Evolutionary conservation across 768 basidiomycete genomes (phyloP).

Genomic region (Suillus weaverae): DNA sequence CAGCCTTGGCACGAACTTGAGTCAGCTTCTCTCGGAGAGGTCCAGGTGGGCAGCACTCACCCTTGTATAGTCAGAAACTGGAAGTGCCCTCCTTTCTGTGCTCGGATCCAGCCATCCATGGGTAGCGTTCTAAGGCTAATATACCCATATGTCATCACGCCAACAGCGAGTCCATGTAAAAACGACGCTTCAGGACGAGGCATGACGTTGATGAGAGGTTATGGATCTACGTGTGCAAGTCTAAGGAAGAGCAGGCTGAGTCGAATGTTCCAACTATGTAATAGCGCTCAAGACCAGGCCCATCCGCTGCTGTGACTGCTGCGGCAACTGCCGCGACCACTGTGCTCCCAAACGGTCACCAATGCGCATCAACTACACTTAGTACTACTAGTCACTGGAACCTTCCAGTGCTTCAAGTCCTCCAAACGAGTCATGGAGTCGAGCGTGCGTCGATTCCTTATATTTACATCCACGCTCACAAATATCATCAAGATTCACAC

Average conservation of each 20-base stretch:
- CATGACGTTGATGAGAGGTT: neutral
- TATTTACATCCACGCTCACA: too few species aligned
- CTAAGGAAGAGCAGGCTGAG: neutral
- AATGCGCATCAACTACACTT: too few species aligned
- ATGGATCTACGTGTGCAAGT: neutral
- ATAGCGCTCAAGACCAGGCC: neutral
- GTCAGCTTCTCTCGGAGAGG: neutral
- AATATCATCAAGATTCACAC: too few species aligned
- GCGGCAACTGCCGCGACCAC: too few species aligned
- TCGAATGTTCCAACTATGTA: neutral
- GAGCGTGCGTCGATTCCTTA: too few species aligned
- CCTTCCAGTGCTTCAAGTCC: too few species aligned
- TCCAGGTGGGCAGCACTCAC: conserved; percentile 36
- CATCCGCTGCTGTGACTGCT: too few species aligned
- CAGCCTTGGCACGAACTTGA: conserved; percentile 29
- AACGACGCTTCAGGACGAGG: conserved; percentile 16
- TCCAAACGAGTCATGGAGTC: too few species aligned
- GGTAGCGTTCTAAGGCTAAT: conserved; percentile 13
- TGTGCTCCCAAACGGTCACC: too few species aligned
- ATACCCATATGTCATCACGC: conserved; percentile 40
- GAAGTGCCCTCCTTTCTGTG: conserved; percentile 62
- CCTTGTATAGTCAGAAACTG: conserved; percentile 82
- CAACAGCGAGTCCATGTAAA: conserved; percentile 33
- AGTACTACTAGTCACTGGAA: too few species aligned
- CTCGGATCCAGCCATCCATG: conserved; percentile 34